Evolutionary conservation across 2,329 filamentous ascomycete genomes (phyloP), one percentile per base, ranked within the genome.

Genomic region (Colletotrichum ledebouriae): DNA sequence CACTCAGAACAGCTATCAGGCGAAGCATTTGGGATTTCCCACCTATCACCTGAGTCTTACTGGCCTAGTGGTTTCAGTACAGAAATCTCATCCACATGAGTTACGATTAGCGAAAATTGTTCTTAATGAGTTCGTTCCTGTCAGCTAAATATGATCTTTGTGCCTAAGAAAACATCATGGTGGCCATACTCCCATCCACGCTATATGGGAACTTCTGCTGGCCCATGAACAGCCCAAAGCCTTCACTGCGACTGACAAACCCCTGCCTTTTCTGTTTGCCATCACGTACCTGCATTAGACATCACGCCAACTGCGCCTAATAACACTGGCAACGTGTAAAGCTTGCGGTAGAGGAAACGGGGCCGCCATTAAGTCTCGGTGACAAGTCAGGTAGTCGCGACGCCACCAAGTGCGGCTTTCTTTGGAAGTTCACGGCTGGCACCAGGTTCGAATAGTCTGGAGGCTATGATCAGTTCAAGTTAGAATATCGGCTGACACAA

Each of bases 401-500:
- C 33, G 49, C 49, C 41, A 55, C 17, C 20, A 44, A 17, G n/a
- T 59, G 37, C 55, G 37, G 55, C 46, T 57, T 37, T 42, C 15
- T 6, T 17, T 39, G 17, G 34, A 22, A 25, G 20, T 53, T 65
- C n/a, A 13, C 17, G 39, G 46, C 25, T 17, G 13, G 47, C 25
- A 59, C 46, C 42, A 33, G 17, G 34, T 56, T 49, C 39, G 22
- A 56, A 47, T 65, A 44, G 47, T 60, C 15, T 46, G 22, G 47
- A 61, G 37, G 22, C 59, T 44, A 61, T 6, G 13, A 22, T 15
- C 47, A 7, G 33, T 66, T 68, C 34, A 15, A 37, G 61, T 55
- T 65, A 68, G 66, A 29, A 52, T 49, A 13, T 66, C 61, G 42
- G 25, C 61, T 41, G 47, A 66, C 50, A 20, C 11, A 60, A 34